Evolutionary conservation across 257 asterid genomes (phyloP).

Genomic region (Parsonsia alboflavescens): DNA sequence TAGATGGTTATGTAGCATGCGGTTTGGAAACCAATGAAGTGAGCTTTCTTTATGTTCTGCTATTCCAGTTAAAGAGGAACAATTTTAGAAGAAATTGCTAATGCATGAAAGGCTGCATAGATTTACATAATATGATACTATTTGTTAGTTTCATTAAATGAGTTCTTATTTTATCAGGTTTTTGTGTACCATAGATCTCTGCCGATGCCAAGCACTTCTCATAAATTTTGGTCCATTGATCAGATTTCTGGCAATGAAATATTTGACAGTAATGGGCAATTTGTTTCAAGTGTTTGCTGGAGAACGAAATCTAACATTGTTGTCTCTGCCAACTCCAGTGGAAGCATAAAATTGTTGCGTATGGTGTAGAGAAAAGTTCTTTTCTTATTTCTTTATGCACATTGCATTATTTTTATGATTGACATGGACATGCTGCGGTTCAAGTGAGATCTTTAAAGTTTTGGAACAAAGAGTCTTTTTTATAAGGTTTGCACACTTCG

Average conservation of each 20-base stretch:
- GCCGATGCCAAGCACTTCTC: conserved; percentile 56
- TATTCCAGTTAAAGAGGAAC: background rate
- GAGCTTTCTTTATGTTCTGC: conserved; percentile 3
- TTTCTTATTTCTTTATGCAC: background rate
- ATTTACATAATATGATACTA: background rate
- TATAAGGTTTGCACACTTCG: background rate
- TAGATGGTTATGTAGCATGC: conserved; percentile 83
- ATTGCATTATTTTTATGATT: background rate
- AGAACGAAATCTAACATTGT: conserved; percentile 46
- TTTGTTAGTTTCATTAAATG: background rate
- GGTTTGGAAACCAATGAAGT: conserved; percentile 98
- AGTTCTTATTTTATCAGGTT: conserved; percentile 38
- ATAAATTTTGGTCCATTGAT: conserved; percentile 40
- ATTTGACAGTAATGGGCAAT: conserved; percentile 29
- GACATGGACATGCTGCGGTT: conserved; percentile 4
- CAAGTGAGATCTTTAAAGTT: background rate
- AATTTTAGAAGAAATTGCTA: background rate
- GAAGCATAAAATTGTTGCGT: conserved; percentile 37
- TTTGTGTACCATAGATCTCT: conserved; percentile 51
- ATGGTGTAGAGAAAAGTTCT: conserved; percentile 28
- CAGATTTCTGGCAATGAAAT: conserved; percentile 33
- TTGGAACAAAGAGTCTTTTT: background rate
- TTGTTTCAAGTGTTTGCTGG: conserved; percentile 76
- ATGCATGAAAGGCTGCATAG: too few relatives aligned
- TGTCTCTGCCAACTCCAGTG: conserved; percentile 55